Percentiles rank a stretch among this genome's conserved stretches.
Conservation (phyloP, 2,329 filamentous ascomycete species). For the Penicillium sclerotiorum region DNA sequence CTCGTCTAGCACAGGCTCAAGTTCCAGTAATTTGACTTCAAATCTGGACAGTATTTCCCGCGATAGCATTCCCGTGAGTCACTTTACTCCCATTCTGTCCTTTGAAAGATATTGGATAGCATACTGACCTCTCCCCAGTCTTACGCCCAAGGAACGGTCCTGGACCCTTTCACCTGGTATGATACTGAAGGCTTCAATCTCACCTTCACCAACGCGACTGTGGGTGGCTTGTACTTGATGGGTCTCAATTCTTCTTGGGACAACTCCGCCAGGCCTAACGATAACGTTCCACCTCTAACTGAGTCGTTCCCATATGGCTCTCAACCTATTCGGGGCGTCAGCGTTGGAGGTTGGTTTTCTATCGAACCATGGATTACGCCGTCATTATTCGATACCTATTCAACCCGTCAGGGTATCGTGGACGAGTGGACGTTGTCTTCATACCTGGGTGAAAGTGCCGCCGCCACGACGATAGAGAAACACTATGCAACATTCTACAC, state of each 20-base stretch:
- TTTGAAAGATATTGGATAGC: too few species aligned
- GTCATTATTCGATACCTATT: slow-evolving; percentile 76
- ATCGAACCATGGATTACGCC: slow-evolving; percentile 96
- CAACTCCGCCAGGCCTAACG: slow-evolving; percentile 76
- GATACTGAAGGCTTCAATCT: slow-evolving; percentile 90
- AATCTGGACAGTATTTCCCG: slow-evolving; percentile 58
- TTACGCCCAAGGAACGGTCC: slow-evolving; percentile 70
- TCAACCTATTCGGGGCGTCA: slow-evolving; percentile 83
- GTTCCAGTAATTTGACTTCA: slow-evolving; percentile 35
- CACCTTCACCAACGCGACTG: slow-evolving; percentile 82
- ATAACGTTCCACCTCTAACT: slow-evolving; percentile 75
- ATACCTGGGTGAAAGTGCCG: slow-evolving; percentile 69
- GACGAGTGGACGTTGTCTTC: slow-evolving; percentile 83
- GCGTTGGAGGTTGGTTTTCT: slow-evolving; percentile 90
- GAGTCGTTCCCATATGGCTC: slow-evolving; percentile 77
- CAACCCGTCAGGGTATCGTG: slow-evolving; percentile 65
- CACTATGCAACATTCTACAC: slow-evolving; percentile 91
- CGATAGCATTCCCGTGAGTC: slow-evolving; percentile 60
- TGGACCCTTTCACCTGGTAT: slow-evolving; percentile 91
- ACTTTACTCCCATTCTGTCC: neutral
- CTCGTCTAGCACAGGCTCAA: neutral
- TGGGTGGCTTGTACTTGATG: slow-evolving; percentile 89
- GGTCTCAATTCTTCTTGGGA: slow-evolving; percentile 85
- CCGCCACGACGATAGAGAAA: slow-evolving; percentile 73
- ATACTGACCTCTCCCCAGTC: too few species aligned